A percentile compares a stretch with the other conserved stretches of the same genome.
Evolutionary conservation across 129 eudicot genomes (phyloP).

Genomic region (Helianthus annuus): DNA sequence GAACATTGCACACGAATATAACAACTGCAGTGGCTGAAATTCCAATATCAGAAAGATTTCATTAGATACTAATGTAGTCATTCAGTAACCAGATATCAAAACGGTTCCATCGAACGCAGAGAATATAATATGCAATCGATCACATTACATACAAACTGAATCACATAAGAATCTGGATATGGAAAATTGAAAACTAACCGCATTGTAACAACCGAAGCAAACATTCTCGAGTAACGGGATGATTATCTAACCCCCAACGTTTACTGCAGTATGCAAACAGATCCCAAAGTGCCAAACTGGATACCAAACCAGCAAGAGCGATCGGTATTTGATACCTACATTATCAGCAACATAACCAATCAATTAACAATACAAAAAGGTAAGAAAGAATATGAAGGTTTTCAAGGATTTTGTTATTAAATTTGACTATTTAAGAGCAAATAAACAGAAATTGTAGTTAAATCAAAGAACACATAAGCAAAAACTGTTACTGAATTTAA

Average conservation of each 20-base stretch:
- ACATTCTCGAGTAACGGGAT: constrained; percentile 49
- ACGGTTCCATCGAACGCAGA: constrained; percentile 6
- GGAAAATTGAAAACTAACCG: constrained; percentile 50
- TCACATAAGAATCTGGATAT: not conserved
- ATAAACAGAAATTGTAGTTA: too few species aligned
- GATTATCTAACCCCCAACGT: constrained; percentile 58
- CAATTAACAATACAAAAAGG: not conserved
- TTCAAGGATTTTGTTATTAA: not conserved
- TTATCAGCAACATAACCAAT: constrained; percentile 9
- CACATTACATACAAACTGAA: not conserved
- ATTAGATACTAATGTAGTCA: constrained; percentile 10
- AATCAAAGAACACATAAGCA: too few species aligned
- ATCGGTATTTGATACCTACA: constrained; percentile 88
- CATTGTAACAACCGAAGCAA: constrained; percentile 58
- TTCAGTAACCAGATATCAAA: not conserved
- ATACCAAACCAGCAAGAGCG: constrained; percentile 83
- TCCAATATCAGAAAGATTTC: not conserved
- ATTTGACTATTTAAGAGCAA: not conserved
- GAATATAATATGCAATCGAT: not conserved
- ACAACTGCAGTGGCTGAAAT: constrained; percentile 60
- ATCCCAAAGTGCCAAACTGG: constrained; percentile 87
- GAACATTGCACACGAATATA: constrained; percentile 5
- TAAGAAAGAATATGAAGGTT: not conserved
- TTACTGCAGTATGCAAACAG: constrained; percentile 54
- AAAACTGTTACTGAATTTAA: too few species aligned